phyloP scores from a whole-genome alignment of 768 basidiomycete genomes.

The Nidularia pulvinata region DNA sequence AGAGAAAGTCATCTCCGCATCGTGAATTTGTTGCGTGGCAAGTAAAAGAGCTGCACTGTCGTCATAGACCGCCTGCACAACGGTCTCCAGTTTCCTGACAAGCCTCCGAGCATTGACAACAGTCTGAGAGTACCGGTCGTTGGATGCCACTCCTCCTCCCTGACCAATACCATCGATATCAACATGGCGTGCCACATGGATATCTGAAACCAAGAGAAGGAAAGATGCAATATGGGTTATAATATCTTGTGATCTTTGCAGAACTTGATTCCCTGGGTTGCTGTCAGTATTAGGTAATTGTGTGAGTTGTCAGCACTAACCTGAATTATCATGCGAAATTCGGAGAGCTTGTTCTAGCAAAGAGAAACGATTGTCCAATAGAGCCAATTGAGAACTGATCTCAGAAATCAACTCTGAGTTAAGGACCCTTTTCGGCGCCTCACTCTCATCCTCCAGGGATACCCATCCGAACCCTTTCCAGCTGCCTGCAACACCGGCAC shows the following conservation, averaged over 20 bases:
- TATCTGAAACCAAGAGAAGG: constrained; percentile 58
- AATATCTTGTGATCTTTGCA: constrained; percentile 42
- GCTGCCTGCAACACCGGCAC: constrained; percentile 70
- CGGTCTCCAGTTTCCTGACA: constrained; percentile 68
- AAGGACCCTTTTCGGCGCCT: constrained; percentile 45
- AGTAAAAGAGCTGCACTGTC: constrained; percentile 63
- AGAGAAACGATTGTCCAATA: constrained; percentile 51
- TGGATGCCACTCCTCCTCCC: constrained; percentile 40
- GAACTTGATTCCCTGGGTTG: constrained; percentile 41
- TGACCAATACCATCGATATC: constrained; percentile 77
- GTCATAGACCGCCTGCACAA: constrained; percentile 75
- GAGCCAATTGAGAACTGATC: constrained; percentile 42
- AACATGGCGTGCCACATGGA: constrained; percentile 80
- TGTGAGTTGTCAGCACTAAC: constrained; percentile 21
- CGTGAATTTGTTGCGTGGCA: constrained; percentile 52
- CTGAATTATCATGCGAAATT: constrained; percentile 29
- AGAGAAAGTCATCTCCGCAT: constrained; percentile 26
- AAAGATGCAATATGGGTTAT: constrained; percentile 59
- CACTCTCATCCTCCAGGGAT: constrained; percentile 46
- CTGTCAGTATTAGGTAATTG: constrained; percentile 1
- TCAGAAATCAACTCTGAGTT: constrained; percentile 53
- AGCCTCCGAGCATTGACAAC: constrained; percentile 70
- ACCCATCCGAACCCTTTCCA: constrained; percentile 92
- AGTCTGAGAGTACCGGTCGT: constrained; percentile 57
- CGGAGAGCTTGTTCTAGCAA: constrained; percentile 30